Conservation (phyloP, 1,284 basidiomycete species). For the Cystobasidiaceae sp. region DNA sequence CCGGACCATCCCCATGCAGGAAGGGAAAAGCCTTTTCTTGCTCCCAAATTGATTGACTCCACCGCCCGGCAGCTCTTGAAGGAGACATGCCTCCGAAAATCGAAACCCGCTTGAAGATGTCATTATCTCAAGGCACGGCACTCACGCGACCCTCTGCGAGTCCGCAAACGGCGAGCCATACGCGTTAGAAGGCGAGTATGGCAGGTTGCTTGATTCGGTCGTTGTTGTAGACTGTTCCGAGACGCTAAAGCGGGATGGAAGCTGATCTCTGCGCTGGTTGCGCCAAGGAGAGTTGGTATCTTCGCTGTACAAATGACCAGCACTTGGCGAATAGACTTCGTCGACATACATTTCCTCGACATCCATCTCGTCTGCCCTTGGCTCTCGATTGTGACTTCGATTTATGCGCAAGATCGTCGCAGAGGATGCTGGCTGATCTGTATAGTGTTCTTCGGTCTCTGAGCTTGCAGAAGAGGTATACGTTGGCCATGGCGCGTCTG, state of each 20-base stretch:
- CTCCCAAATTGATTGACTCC: too few species aligned
- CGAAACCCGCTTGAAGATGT: too few species aligned
- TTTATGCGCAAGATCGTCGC: not conserved
- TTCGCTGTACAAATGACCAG: too few species aligned
- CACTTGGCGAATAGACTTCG: conserved; percentile 1
- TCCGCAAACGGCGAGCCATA: conserved; percentile 27
- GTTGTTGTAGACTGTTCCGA: conserved; percentile 9
- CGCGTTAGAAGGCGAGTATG: not conserved
- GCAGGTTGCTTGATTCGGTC: not conserved
- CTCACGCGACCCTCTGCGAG: conserved; percentile 16
- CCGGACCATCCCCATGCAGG: too few species aligned
- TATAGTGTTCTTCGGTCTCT: conserved; percentile 28
- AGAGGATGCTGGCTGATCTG: conserved; percentile 26
- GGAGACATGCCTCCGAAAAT: too few species aligned
- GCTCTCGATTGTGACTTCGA: not conserved
- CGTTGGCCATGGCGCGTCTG: conserved; percentile 25
- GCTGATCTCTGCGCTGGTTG: not conserved
- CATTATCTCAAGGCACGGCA: not conserved
- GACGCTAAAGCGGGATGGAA: not conserved
- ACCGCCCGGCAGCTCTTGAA: too few species aligned
- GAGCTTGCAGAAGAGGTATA: conserved; percentile 18
- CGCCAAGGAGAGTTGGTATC: too few species aligned
- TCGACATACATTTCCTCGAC: conserved; percentile 20
- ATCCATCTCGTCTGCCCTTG: conserved; percentile 28
- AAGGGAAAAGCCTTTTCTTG: too few species aligned